phyloP scores from a whole-genome alignment of 2,329 filamentous ascomycete genomes.

The Whalleya microplaca region DNA sequence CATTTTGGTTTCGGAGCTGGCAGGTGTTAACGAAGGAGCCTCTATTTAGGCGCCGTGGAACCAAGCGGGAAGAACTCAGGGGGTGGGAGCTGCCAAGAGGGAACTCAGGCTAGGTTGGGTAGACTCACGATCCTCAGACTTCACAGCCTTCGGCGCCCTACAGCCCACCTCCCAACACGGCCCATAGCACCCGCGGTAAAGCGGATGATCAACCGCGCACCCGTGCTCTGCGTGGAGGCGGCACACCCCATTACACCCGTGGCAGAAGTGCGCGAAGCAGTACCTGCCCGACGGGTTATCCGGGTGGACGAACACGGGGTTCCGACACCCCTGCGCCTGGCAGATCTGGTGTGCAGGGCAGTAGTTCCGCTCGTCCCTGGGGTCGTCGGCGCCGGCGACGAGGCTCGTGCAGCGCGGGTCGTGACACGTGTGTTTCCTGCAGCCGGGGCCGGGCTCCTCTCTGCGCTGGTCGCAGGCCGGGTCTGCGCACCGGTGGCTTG shows the following conservation, averaged over 20 bases:
- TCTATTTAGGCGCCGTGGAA: too few species aligned
- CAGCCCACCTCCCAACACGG: constrained; percentile 18
- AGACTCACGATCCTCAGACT: constrained; percentile 28
- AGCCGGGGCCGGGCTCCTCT: constrained; percentile 16
- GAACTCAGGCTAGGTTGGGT: too few species aligned
- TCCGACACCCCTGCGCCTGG: constrained; percentile 15
- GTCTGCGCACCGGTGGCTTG: constrained; percentile 18
- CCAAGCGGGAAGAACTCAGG: too few species aligned
- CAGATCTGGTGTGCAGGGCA: constrained; percentile 27
- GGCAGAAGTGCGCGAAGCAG: constrained; percentile 30
- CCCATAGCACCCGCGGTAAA: constrained; percentile 27
- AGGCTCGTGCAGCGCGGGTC: constrained; percentile 10
- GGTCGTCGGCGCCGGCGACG: constrained; percentile 7
- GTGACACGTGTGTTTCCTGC: constrained; percentile 27
- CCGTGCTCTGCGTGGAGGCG: constrained; percentile 27
- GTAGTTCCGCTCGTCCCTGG: background rate
- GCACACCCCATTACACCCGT: too few species aligned
- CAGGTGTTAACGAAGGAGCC: too few species aligned
- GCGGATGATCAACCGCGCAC: constrained; percentile 22
- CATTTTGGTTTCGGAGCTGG: constrained; percentile 17
- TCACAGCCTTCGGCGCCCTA: constrained; percentile 9
- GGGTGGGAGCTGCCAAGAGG: too few species aligned
- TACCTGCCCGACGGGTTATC: constrained; percentile 28
- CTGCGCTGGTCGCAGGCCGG: constrained; percentile 20
- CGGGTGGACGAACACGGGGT: constrained; percentile 38